Conservation (phyloP, 2,329 filamentous ascomycete species). For the Scedosporium dehoogii region DNA sequence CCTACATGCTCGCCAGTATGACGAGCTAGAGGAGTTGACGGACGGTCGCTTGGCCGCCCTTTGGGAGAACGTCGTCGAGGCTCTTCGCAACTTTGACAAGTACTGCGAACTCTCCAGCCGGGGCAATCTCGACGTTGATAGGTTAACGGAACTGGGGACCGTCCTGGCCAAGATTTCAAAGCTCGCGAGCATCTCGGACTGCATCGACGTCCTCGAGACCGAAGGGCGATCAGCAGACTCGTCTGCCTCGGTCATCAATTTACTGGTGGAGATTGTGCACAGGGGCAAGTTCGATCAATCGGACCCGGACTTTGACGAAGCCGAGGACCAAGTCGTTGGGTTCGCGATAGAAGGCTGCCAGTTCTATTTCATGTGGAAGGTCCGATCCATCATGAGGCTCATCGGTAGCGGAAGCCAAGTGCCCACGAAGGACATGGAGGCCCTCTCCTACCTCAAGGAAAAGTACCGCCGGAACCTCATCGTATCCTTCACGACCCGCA, state of each 20-base stretch:
- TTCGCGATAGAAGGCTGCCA: conserved; percentile 67
- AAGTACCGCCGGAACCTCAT: conserved; percentile 54
- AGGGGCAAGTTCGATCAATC: conserved; percentile 62
- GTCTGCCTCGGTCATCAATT: conserved; percentile 47
- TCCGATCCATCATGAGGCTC: conserved; percentile 46
- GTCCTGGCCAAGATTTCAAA: conserved; percentile 72
- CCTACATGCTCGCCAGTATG: conserved; percentile 74
- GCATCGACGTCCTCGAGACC: conserved; percentile 63
- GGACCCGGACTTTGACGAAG: conserved; percentile 60
- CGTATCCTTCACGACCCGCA: conserved; percentile 56
- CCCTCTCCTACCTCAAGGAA: conserved; percentile 44
- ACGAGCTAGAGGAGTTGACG: conserved; percentile 79
- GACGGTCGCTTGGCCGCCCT: conserved; percentile 70
- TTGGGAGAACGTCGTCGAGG: conserved; percentile 75
- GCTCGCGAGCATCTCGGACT: conserved; percentile 70
- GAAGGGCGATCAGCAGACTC: conserved; percentile 38
- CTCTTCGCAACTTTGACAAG: conserved; percentile 61
- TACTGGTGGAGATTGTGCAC: conserved; percentile 61
- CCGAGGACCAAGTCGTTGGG: conserved; percentile 70
- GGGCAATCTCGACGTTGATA: conserved; percentile 54
- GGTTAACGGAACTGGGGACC: conserved; percentile 62
- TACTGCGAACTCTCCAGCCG: conserved; percentile 63
- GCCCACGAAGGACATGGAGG: conserved; percentile 47
- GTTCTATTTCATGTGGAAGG: conserved; percentile 96
- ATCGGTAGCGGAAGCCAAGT: conserved; percentile 46